Conservation (phyloP, 148 eudicot species). For the Arbutus unedo region DNA sequence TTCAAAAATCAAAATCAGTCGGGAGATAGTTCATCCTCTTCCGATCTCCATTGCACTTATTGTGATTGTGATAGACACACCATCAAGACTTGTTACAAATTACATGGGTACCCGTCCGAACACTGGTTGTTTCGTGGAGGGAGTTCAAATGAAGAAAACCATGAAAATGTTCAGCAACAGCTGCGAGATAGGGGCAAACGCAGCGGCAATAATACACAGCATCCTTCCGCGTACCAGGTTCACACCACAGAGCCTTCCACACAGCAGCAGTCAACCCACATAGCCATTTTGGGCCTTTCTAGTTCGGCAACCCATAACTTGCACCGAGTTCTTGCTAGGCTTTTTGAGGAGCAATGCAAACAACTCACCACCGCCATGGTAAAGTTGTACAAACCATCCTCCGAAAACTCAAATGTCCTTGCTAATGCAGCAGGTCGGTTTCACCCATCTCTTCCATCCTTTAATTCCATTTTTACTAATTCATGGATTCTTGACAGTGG, state of each 20-base stretch:
- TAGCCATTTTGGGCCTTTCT: neutral
- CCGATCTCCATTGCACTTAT: neutral
- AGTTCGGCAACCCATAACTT: neutral
- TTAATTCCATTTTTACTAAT: neutral
- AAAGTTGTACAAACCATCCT: neutral
- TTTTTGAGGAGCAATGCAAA: neutral
- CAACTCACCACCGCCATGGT: neutral
- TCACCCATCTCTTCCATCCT: neutral
- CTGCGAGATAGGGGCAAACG: neutral
- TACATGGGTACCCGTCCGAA: neutral
- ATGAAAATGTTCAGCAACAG: neutral
- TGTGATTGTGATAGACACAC: slow-evolving; percentile 16
- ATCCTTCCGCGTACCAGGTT: neutral
- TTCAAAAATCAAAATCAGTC: neutral
- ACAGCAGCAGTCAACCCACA: neutral
- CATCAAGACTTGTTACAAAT: neutral
- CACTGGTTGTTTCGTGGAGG: neutral
- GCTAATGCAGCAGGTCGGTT: neutral
- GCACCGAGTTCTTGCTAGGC: neutral
- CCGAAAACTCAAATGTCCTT: neutral
- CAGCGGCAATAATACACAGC: neutral
- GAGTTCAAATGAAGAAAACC: neutral
- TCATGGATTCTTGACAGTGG: neutral
- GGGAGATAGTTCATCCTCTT: neutral
- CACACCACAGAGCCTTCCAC: neutral